Conservation (phyloP, 2,329 filamentous ascomycete genomes). For the Paraphoma sp. region DNA sequence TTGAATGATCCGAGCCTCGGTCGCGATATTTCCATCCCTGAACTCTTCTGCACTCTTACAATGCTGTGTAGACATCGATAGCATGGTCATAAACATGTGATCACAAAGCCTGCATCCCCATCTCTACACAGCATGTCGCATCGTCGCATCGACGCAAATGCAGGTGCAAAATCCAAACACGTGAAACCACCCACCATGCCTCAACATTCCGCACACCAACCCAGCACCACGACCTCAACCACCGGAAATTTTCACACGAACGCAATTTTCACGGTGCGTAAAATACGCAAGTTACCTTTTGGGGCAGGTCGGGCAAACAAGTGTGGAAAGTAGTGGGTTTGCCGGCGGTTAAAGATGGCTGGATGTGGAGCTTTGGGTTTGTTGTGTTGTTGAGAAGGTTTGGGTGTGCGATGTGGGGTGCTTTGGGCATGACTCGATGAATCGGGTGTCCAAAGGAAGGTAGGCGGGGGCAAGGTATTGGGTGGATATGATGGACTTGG, state of each 20-base stretch:
- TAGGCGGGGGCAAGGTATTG: no score
- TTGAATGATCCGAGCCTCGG: background rate
- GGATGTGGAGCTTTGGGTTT: background rate
- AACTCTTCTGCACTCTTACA: conserved; percentile 3
- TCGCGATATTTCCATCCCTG: no score
- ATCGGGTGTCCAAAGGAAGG: no score
- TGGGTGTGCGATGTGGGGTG: no score
- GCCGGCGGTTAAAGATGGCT: conserved; percentile 4
- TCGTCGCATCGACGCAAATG: no score
- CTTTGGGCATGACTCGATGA: no score
- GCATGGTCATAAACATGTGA: conserved; percentile 1
- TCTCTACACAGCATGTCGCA: no score
- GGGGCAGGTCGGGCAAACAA: background rate
- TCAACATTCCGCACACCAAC: no score
- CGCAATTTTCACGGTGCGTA: conserved; percentile 1
- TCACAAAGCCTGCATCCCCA: background rate
- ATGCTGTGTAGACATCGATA: background rate
- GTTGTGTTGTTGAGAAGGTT: background rate
- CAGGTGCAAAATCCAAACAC: no score
- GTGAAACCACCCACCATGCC: no score
- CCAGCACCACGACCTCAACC: background rate
- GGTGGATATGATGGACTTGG: no score
- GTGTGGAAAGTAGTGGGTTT: conserved; percentile 2
- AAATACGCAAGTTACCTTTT: background rate
- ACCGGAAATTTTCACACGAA: background rate